These are phyloP conservation scores for Adenanthera pavonina DNA, from an alignment of 306 rosid genomes.

Conservation along the genomic window DNA sequence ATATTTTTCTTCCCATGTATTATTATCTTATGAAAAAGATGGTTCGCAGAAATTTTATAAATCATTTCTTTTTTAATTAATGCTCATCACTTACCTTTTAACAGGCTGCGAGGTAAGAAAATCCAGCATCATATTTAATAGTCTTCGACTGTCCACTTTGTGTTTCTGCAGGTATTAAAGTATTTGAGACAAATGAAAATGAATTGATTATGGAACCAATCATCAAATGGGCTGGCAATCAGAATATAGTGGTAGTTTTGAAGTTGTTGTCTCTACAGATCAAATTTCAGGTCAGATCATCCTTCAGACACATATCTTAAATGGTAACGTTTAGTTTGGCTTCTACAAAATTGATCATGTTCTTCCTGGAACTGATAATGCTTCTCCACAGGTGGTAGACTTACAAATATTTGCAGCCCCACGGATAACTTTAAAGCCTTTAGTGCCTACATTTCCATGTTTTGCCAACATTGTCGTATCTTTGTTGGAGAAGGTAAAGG, in stretches of 20 bases:
- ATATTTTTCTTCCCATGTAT: background rate
- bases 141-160: constrained; percentile 19
- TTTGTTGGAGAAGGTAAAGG: constrained; percentile 85
- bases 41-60: background rate
- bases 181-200: constrained; percentile 79
- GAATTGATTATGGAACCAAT: constrained; percentile 82
- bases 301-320: constrained; percentile 19
- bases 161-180: constrained; percentile 71
- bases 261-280: constrained; percentile 60
- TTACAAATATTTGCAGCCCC: constrained; percentile 75
- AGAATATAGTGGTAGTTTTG: constrained; percentile 67
- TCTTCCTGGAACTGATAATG: constrained; percentile 44
- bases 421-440: constrained; percentile 77
- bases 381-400: constrained; percentile 77
- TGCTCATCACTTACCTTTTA: background rate
- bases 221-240: constrained; percentile 91
- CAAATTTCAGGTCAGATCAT: constrained; percentile 69
- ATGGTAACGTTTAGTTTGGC: constrained; percentile 35
- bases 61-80: background rate
- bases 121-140: constrained; percentile 1
- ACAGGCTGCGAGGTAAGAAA: background rate
- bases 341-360: constrained; percentile 29
- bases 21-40: background rate
- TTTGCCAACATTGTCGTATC: constrained; percentile 72
- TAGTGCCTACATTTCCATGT: constrained; percentile 94